Evolutionary conservation across 2,329 filamentous ascomycete genomes (phyloP).

Genomic region (Capronia coronata): DNA sequence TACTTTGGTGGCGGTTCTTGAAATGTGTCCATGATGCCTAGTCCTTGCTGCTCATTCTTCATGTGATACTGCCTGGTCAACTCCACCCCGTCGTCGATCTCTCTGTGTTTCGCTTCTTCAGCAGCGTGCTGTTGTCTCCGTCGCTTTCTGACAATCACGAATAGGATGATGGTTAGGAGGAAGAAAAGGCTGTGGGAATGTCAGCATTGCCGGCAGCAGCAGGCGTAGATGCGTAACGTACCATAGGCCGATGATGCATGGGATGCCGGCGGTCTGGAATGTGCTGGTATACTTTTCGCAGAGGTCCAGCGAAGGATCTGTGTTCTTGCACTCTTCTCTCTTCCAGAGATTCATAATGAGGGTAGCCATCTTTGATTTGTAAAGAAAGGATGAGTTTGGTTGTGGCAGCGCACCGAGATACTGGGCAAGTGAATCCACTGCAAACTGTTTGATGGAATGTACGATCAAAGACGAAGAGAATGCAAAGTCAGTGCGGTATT

Average conservation of each 20-base stretch:
- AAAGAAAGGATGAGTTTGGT: no score
- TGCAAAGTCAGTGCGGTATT: neutral
- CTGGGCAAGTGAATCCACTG: no score
- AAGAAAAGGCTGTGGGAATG: slow-evolving; percentile 28
- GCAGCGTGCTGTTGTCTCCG: slow-evolving; percentile 8
- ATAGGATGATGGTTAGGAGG: slow-evolving; percentile 25
- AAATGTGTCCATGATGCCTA: slow-evolving; percentile 5
- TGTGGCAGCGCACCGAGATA: no score
- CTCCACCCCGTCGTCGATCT: slow-evolving; percentile 17
- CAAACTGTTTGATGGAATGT: no score
- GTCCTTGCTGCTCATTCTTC: slow-evolving; percentile 2
- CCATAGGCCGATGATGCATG: slow-evolving; percentile 15
- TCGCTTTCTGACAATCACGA: slow-evolving; percentile 20
- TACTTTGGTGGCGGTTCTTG: slow-evolving; percentile 10
- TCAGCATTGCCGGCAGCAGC: neutral
- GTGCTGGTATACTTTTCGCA: slow-evolving; percentile 13
- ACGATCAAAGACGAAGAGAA: neutral
- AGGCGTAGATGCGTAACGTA: slow-evolving; percentile 30
- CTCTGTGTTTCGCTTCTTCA: slow-evolving; percentile 13
- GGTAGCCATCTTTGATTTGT: neutral
- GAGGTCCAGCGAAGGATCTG: slow-evolving; percentile 9
- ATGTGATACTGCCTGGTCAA: slow-evolving; percentile 3
- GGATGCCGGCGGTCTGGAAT: slow-evolving; percentile 16
- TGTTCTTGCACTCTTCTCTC: slow-evolving; percentile 14
- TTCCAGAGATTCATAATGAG: slow-evolving; percentile 3